phyloP scores from a whole-genome alignment of 2,329 filamentous ascomycete species.

The Aspergillus ustus region DNA sequence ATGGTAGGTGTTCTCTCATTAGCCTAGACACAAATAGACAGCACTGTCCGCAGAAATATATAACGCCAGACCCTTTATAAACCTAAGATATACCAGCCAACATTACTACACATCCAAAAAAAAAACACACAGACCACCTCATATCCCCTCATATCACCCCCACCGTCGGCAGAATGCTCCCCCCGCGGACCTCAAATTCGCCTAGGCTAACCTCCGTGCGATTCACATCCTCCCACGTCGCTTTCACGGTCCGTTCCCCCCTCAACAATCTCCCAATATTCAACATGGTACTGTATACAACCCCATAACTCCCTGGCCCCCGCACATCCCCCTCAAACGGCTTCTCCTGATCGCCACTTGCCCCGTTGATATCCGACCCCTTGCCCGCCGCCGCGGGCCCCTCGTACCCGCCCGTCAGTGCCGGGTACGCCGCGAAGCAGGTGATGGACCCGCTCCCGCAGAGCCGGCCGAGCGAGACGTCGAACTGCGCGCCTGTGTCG shows the following conservation, averaged over 20 bases:
- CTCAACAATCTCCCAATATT: slow-evolving; percentile 24
- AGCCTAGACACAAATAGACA: too few relatives aligned
- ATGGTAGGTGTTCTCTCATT: too few relatives aligned
- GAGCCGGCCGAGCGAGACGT: slow-evolving; percentile 28
- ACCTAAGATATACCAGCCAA: too few relatives aligned
- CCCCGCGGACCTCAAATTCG: not conserved
- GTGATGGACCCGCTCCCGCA: slow-evolving; percentile 27
- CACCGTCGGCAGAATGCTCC: not conserved
- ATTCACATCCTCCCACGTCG: slow-evolving; percentile 26
- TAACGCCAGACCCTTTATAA: too few relatives aligned
- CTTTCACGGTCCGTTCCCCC: slow-evolving; percentile 19
- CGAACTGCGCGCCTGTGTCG: slow-evolving; percentile 29
- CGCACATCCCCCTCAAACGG: slow-evolving; percentile 4
- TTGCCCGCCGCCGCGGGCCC: slow-evolving; percentile 17
- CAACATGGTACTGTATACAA: slow-evolving; percentile 29
- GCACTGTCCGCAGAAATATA: too few relatives aligned
- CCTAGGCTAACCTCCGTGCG: slow-evolving; percentile 1
- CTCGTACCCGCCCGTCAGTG: slow-evolving; percentile 21
- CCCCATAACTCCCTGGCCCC: slow-evolving; percentile 18
- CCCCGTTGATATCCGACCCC: slow-evolving; percentile 25
- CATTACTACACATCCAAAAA: too few relatives aligned
- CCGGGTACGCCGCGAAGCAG: slow-evolving; percentile 27
- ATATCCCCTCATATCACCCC: not conserved
- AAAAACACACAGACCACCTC: not conserved
- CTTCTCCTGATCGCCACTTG: slow-evolving; percentile 4